phyloP scores from a whole-genome alignment of 2,329 filamentous ascomycete genomes.

The Sarocladium brachiariae region DNA sequence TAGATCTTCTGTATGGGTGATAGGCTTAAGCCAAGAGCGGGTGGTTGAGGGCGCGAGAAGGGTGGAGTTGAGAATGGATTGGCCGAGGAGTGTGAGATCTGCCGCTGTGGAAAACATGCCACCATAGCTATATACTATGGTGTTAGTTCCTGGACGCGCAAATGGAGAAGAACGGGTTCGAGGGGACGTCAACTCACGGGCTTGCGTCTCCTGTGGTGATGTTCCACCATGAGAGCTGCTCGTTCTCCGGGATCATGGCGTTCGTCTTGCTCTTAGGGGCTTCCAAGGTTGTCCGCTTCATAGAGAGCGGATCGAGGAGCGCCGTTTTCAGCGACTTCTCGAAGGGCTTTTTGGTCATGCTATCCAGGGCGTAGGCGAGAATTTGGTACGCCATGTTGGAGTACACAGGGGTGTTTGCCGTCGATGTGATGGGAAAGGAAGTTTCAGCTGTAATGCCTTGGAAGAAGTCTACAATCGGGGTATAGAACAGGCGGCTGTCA shows the following conservation, averaged over 20 bases:
- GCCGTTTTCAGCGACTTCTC: slow-evolving; percentile 1
- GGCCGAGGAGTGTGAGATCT: slow-evolving; percentile 14
- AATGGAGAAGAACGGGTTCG: too few relatives aligned
- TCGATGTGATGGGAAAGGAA: slow-evolving; percentile 1
- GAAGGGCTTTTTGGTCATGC: slow-evolving; percentile 10
- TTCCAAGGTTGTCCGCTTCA: slow-evolving; percentile 9
- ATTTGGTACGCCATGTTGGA: slow-evolving; percentile 12
- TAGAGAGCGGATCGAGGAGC: slow-evolving; percentile 6
- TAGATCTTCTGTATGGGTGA: slow-evolving; percentile 12
- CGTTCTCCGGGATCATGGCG: slow-evolving; percentile 8
- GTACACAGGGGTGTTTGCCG: slow-evolving; percentile 11
- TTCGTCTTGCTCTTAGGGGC: slow-evolving; percentile 10
- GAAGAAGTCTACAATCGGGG: not conserved
- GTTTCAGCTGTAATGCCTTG: not conserved
- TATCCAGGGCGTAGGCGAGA: slow-evolving; percentile 10
- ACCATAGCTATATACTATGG: slow-evolving; percentile 13
- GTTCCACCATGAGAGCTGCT: slow-evolving; percentile 8
- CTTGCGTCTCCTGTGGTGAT: not conserved
- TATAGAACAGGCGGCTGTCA: too few relatives aligned
- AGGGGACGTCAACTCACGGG: too few relatives aligned
- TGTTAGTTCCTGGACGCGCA: too few relatives aligned
- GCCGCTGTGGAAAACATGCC: slow-evolving; percentile 11
- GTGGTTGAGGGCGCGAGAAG: slow-evolving; percentile 11
- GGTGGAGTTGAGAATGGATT: slow-evolving; percentile 16
- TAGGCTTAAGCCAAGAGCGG: slow-evolving; percentile 16